These are phyloP conservation scores for Cotoneaster glaucophyllus DNA, from an alignment of 306 rosid species.

Conservation along the genomic window DNA sequence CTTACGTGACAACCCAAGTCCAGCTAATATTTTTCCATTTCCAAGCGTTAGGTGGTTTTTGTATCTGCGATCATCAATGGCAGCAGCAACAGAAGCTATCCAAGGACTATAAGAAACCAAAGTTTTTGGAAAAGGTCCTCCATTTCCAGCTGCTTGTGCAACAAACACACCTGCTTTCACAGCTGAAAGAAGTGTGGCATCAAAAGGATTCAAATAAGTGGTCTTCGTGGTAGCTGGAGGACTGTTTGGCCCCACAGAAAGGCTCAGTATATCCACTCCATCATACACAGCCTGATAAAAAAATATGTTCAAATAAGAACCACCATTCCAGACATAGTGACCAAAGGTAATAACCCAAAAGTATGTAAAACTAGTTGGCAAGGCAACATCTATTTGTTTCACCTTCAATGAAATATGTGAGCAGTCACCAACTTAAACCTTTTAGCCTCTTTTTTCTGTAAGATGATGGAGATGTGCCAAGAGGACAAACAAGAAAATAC, in stretches of 20 bases:
- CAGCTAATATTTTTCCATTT: conserved; percentile 87
- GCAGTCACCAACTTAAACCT: neutral
- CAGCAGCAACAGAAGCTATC: conserved; percentile 94
- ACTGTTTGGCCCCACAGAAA: conserved; percentile 95
- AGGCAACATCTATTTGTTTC: neutral
- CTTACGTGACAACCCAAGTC: conserved; percentile 95
- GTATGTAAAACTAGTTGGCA: neutral
- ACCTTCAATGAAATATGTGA: neutral
- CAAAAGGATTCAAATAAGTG: conserved; percentile 89
- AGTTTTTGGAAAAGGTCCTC: conserved; percentile 97
- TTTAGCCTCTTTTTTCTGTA: neutral
- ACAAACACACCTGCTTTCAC: conserved; percentile 99
- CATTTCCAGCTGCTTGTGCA: conserved; percentile 99
- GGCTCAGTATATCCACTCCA: conserved; percentile 99
- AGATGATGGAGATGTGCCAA: neutral
- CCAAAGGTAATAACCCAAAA: neutral
- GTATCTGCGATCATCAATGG: conserved; percentile 97
- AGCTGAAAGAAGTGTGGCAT: conserved; percentile 98
- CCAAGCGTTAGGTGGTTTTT: conserved; percentile 92
- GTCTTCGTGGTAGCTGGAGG: conserved; percentile 87
- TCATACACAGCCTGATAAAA: conserved; percentile 85
- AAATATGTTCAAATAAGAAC: conserved; percentile 13
- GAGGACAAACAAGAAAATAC: neutral
- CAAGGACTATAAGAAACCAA: conserved; percentile 98
- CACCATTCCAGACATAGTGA: neutral